phyloP scores from a whole-genome alignment of 768 basidiomycete genomes.

The Termitomyces sp. region DNA sequence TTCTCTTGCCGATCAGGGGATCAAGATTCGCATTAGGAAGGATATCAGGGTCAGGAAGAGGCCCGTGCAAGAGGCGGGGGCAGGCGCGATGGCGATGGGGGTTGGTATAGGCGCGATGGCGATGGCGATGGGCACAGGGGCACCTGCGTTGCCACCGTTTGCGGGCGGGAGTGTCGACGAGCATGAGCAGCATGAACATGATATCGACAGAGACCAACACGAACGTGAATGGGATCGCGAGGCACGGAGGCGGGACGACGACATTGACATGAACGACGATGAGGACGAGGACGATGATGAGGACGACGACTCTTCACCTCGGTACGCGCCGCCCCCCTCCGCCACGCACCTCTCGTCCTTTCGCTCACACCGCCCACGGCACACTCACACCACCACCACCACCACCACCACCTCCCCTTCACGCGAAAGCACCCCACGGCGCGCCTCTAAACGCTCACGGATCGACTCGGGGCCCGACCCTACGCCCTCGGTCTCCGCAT shows the following conservation, averaged over 20 bases:
- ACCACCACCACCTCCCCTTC: neutral
- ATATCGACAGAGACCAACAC: neutral
- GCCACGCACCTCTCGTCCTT: neutral
- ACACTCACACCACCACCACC: conserved; percentile 19
- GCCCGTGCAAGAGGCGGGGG: conserved; percentile 41
- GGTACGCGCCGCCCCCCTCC: neutral
- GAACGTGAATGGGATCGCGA: neutral
- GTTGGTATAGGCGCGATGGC: conserved; percentile 29
- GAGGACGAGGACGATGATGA: neutral
- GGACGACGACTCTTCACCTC: neutral
- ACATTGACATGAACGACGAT: neutral
- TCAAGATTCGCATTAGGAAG: conserved; percentile 92
- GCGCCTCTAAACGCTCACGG: neutral
- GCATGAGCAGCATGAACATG: conserved; percentile 6
- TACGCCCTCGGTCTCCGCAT: too few species aligned
- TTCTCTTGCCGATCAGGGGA: conserved; percentile 91
- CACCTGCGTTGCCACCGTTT: conserved; percentile 17
- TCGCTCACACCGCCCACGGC: conserved; percentile 33
- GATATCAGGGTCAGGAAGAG: conserved; percentile 83
- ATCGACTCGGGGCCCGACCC: neutral
- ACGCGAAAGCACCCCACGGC: neutral
- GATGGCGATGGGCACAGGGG: too few species aligned
- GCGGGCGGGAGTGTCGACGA: conserved; percentile 6
- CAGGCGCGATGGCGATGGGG: conserved; percentile 28
- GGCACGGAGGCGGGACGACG: too few species aligned